Percentiles rank a stretch among this genome's conserved stretches.
These are phyloP conservation scores for Closterium sp. DNA, from an alignment of 139 green algal genomes.

Conservation along the genomic window DNA sequence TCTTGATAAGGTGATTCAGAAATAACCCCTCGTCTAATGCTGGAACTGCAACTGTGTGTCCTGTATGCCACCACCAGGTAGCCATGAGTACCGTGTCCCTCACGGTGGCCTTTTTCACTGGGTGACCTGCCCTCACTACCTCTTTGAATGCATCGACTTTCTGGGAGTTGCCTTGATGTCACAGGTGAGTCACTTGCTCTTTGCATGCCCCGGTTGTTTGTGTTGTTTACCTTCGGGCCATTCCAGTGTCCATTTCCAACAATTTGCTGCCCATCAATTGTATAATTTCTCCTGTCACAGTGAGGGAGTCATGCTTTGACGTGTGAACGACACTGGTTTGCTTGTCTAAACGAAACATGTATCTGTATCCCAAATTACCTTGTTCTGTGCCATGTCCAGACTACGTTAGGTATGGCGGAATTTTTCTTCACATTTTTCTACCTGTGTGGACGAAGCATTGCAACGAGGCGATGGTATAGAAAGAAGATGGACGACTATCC, in stretches of 20 bases:
- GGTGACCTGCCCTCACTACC: constrained; percentile 10
- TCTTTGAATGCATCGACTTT: constrained; percentile 4
- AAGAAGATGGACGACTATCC: constrained; percentile 5
- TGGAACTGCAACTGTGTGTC: background rate
- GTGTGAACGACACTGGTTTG: too few species aligned
- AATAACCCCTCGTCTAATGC: background rate
- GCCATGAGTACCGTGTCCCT: background rate
- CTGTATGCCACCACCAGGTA: background rate
- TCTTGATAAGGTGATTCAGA: too few species aligned
- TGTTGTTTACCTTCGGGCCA: too few species aligned
- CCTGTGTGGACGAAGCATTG: constrained; percentile 4
- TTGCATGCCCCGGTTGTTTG: too few species aligned
- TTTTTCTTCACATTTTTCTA: background rate
- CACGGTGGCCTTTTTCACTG: background rate
- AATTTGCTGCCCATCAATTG: too few species aligned
- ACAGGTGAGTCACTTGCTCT: background rate
- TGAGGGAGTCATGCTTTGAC: too few species aligned
- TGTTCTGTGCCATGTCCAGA: background rate
- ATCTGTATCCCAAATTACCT: background rate
- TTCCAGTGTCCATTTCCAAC: too few species aligned
- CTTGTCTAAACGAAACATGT: too few species aligned
- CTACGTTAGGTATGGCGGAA: background rate
- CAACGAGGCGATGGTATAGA: background rate
- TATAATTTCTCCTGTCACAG: too few species aligned
- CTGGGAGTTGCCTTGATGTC: background rate